These are phyloP conservation scores for Pyrenochaeta sp. DNA, from an alignment of 2,329 filamentous ascomycete genomes.

Conservation along the genomic window DNA sequence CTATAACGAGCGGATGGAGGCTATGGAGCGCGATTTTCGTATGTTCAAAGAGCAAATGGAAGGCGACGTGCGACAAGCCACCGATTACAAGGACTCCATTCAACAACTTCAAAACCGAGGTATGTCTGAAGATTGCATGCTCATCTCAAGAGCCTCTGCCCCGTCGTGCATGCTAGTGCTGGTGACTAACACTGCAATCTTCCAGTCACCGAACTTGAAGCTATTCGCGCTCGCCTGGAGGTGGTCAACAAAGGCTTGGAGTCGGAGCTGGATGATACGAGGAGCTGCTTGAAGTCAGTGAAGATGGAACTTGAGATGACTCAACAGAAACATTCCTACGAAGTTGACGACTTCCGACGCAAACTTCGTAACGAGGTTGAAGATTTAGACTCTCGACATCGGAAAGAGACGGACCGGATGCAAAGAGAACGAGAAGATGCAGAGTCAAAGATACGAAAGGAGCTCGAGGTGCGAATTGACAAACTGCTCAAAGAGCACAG, in stretches of 20 bases:
- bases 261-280: slow-evolving; percentile 72
- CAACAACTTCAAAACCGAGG: slow-evolving; percentile 77
- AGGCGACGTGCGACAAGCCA: slow-evolving; percentile 72
- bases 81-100: slow-evolving; percentile 76
- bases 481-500: slow-evolving; percentile 68
- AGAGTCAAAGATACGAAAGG: slow-evolving; percentile 52
- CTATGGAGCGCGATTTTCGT: slow-evolving; percentile 77
- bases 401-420: slow-evolving; percentile 65
- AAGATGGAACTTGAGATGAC: slow-evolving; percentile 62
- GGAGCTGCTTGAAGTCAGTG: slow-evolving; percentile 59
- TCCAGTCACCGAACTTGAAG: slow-evolving; percentile 66
- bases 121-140: slow-evolving; percentile 54
- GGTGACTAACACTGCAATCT: slow-evolving; percentile 2
- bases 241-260: slow-evolving; percentile 66
- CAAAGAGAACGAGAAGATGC: slow-evolving; percentile 60
- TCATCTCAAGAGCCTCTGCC: neutral
- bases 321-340: slow-evolving; percentile 60
- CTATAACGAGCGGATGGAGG: slow-evolving; percentile 79
- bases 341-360: slow-evolving; percentile 61
- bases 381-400: slow-evolving; percentile 62
- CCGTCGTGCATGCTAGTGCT: neutral
- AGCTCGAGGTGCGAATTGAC: slow-evolving; percentile 64
- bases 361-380: slow-evolving; percentile 67
- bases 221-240: slow-evolving; percentile 59
- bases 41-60: slow-evolving; percentile 77